Percentiles rank a stretch among this genome's conserved stretches.
phyloP scores from a whole-genome alignment of 306 rosid genomes.

The Rosa lucieae region DNA sequence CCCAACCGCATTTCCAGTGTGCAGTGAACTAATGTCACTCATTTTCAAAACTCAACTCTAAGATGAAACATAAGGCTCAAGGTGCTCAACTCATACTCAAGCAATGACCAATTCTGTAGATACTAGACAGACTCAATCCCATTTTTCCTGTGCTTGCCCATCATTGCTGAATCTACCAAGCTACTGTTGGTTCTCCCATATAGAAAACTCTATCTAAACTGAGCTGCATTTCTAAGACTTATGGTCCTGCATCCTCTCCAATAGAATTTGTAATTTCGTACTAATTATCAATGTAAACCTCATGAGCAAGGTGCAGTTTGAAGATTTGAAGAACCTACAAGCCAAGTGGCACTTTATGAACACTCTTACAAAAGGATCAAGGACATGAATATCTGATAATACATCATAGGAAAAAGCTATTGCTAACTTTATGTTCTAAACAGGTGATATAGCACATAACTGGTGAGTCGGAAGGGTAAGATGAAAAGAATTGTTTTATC shows the following conservation, averaged over 20 bases:
- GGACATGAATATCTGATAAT: neutral
- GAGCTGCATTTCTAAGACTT: neutral
- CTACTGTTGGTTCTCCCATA: neutral
- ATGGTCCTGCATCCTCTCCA: neutral
- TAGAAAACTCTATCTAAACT: neutral
- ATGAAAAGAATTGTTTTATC: neutral
- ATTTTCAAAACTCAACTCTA: neutral
- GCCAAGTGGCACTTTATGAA: neutral
- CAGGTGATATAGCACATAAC: neutral
- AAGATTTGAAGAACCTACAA: neutral
- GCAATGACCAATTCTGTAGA: neutral
- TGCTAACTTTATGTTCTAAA: neutral
- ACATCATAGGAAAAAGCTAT: neutral
- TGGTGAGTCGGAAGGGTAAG: neutral
- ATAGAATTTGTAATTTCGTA: neutral
- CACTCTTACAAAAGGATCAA: neutral
- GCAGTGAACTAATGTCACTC: neutral
- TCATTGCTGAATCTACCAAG: neutral
- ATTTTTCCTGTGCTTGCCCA: neutral
- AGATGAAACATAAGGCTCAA: neutral
- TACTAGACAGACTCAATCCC: neutral
- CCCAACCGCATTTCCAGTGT: neutral
- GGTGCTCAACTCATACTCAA: neutral
- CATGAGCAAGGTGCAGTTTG: neutral
- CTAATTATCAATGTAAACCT: neutral